Evolutionary conservation across 108 stramenopile genomes (phyloP).

Genomic region (Nitzschia sp.): DNA sequence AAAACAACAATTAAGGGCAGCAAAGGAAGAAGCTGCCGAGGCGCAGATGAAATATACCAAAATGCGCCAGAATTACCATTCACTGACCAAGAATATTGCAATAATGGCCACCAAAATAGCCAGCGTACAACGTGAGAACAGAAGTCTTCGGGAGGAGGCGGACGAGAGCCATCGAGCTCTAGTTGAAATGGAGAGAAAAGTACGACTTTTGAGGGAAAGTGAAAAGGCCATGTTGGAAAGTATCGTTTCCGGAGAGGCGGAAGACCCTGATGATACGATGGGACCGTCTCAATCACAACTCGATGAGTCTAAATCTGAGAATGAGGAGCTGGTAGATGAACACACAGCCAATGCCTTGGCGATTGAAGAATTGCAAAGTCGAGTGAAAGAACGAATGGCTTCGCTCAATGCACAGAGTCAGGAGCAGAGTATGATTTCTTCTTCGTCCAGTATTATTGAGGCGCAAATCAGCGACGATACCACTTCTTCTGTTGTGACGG

Average conservation of each 20-base stretch:
- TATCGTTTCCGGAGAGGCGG: not conserved
- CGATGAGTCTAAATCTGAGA: not conserved
- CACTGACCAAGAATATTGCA: not conserved
- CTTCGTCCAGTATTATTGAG: not conserved
- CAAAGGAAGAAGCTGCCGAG: not conserved
- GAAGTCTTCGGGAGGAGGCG: not conserved
- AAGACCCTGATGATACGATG: not conserved
- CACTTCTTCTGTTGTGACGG: not conserved
- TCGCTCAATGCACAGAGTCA: not conserved
- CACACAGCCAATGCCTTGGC: not conserved
- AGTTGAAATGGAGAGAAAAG: not conserved
- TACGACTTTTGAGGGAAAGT: not conserved
- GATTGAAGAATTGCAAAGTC: not conserved
- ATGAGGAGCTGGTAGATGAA: not conserved
- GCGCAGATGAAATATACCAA: not conserved
- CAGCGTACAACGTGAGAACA: not conserved
- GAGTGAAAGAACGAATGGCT: not conserved
- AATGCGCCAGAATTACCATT: not conserved
- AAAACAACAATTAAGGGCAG: not conserved
- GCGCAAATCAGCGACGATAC: not conserved
- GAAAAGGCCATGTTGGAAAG: not conserved
- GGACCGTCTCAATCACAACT: not conserved
- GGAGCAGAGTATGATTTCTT: not conserved
- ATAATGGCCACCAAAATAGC: not conserved
- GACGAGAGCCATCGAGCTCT: not conserved